Base-by-base conservation (phyloP, 2,329 filamentous ascomycete species). In the Pseudogymnoascus sp. region DNA sequence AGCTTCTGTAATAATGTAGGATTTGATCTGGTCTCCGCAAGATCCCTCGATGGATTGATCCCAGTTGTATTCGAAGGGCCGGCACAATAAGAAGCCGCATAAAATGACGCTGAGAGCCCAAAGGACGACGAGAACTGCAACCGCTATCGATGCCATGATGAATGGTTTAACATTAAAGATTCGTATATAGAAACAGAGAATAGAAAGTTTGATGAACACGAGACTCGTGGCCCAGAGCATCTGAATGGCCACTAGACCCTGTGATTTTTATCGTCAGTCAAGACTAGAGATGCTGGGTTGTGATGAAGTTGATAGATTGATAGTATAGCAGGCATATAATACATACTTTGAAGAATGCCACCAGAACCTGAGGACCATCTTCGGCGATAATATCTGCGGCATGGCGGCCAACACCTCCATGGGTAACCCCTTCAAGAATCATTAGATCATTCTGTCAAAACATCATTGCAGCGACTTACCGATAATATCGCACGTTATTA, bases 101-200 rank as follows among this genome's bases (percentile, higher is more conserved):
- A 14, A 71, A 14, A 43, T 23, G 18, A 43, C 40, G 11, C 40
- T 66, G 23, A 72, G 62, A 5, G 62, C 64, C 72, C 72, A 69
- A 40, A 71, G 63, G 25, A 69, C 65, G 21, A 75, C 71, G 55
- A 75, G 70, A 16, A 67, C 64, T 63, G 74, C 71, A 33, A 68
- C 66, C 6, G 69, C 61, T 23, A 70, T 72, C 52, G 71, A 74
- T n/a, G 66, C 65, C 6, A 68, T 58, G 5, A 74, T 43, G 70
- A 65, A 76, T 65, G 11, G 64, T 59, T 2, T 66, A 61, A 72
- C 73, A n/a, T 71, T 72, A 58, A 77, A 76, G 5, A 79, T 71
- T n/a, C 76, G 74, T n/a, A 75, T 70, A 63, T 79, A 79, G 66
- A 79, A 78, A 40, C 72, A 69, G 41, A 79, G 63, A 33, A 79